Evolutionary conservation across 2,329 filamentous ascomycete species (phyloP).

Genomic region (Aspergillus sp.): DNA sequence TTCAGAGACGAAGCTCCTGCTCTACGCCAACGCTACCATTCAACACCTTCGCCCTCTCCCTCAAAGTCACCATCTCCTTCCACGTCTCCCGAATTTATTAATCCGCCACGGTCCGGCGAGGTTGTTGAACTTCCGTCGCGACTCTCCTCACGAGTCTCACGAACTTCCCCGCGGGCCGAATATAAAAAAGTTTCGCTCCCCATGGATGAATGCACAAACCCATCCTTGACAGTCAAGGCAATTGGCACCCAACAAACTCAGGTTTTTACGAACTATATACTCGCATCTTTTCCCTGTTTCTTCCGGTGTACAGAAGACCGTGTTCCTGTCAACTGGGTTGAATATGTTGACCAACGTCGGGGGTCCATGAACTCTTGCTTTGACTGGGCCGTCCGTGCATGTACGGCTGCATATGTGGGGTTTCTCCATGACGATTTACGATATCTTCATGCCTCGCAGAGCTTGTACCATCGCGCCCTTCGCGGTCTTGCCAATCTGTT

Average conservation of each 20-base stretch:
- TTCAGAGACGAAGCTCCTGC: constrained; percentile 33
- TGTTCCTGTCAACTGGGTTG: constrained; percentile 29
- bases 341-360: constrained; percentile 23
- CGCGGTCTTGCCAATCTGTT: constrained; percentile 28
- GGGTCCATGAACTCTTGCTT: constrained; percentile 19
- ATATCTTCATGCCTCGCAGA: constrained; percentile 26
- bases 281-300: constrained; percentile 27
- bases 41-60: constrained; percentile 9
- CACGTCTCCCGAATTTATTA: not conserved
- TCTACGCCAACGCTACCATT: constrained; percentile 25
- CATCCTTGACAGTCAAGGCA: constrained; percentile 28
- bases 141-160: not conserved
- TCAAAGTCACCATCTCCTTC: constrained; percentile 5
- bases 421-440: constrained; percentile 21
- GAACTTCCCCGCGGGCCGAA: not conserved
- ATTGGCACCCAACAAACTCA: constrained; percentile 26
- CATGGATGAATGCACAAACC: constrained; percentile 25
- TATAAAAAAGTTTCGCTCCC: constrained; percentile 13
- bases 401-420: constrained; percentile 20
- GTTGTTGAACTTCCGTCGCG: not conserved
- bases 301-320: constrained; percentile 30
- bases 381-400: constrained; percentile 24
- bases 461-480: constrained; percentile 30
- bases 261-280: constrained; percentile 29
- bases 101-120: not conserved